Evolutionary conservation across 1,284 basidiomycete genomes (phyloP).

Genomic region (Ceratobasidium sp.): DNA sequence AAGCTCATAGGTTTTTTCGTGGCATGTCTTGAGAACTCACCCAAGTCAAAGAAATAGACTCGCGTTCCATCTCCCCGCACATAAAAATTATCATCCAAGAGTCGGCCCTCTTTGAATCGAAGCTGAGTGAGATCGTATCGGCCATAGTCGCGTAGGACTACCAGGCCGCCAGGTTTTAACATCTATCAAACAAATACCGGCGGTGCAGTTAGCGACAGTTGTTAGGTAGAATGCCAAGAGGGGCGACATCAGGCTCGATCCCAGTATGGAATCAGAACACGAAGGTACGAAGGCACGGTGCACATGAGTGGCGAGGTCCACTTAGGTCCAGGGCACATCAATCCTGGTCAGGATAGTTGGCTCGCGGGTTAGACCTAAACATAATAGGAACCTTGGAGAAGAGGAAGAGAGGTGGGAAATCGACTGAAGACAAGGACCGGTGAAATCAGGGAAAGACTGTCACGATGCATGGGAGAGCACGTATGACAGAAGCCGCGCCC

Average conservation of each 20-base stretch:
- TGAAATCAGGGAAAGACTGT: neutral
- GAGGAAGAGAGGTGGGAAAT: neutral
- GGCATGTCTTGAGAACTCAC: constrained; percentile 53
- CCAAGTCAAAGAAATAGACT: constrained; percentile 92
- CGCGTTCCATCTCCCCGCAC: constrained; percentile 95
- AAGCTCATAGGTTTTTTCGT: neutral
- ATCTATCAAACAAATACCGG: constrained; percentile 58
- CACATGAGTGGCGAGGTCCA: constrained; percentile 1
- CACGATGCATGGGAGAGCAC: neutral
- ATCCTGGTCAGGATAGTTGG: neutral
- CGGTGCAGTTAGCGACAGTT: neutral
- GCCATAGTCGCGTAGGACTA: constrained; percentile 94
- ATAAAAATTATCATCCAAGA: constrained; percentile 94
- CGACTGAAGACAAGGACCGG: neutral
- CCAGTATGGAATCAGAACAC: neutral
- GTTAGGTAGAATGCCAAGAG: neutral
- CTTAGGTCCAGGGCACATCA: neutral
- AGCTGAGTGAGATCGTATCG: constrained; percentile 94
- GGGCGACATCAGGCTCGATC: neutral
- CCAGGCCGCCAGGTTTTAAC: constrained; percentile 85
- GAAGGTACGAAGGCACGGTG: neutral
- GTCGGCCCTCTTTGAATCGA: constrained; percentile 85
- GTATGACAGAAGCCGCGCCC: neutral
- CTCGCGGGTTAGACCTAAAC: neutral
- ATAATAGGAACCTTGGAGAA: neutral